These are phyloP conservation scores for Limtongia smithiae DNA, from an alignment of 805 yeast genomes.

Conservation along the genomic window DNA sequence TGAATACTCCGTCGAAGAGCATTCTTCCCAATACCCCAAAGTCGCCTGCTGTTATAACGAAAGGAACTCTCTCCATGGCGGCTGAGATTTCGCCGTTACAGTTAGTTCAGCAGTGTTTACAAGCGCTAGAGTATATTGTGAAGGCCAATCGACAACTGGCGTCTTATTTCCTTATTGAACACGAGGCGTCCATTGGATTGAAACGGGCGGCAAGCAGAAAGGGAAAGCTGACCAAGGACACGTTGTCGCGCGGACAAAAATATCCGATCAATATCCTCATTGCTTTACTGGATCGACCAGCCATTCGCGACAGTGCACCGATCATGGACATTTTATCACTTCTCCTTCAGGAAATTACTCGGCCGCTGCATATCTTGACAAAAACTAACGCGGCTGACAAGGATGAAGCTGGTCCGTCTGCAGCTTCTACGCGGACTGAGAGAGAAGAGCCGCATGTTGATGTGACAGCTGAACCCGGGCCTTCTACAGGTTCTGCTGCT, in stretches of 20 bases:
- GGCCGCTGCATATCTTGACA: slow-evolving; percentile 59
- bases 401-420: not conserved
- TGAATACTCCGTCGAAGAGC: slow-evolving; percentile 29
- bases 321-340: slow-evolving; percentile 74
- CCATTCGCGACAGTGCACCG: slow-evolving; percentile 68
- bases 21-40: slow-evolving; percentile 16
- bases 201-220: slow-evolving; percentile 39
- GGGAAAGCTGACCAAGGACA: slow-evolving; percentile 37
- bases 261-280: slow-evolving; percentile 74
- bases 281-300: slow-evolving; percentile 54
- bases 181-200: slow-evolving; percentile 47
- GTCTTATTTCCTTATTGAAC: slow-evolving; percentile 74
- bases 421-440: not conserved
- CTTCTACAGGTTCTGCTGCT: no score
- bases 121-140: slow-evolving; percentile 65
- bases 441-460: not conserved
- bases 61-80: slow-evolving; percentile 3
- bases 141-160: slow-evolving; percentile 65
- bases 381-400: slow-evolving; percentile 32
- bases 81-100: slow-evolving; percentile 60
- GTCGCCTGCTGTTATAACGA: slow-evolving; percentile 17
- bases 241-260: slow-evolving; percentile 35
- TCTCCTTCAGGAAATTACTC: slow-evolving; percentile 70
- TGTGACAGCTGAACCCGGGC: not conserved
- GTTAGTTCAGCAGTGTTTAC: slow-evolving; percentile 75